These are phyloP conservation scores for Mycena metata DNA, from an alignment of 768 basidiomycete species.

Conservation along the genomic window DNA sequence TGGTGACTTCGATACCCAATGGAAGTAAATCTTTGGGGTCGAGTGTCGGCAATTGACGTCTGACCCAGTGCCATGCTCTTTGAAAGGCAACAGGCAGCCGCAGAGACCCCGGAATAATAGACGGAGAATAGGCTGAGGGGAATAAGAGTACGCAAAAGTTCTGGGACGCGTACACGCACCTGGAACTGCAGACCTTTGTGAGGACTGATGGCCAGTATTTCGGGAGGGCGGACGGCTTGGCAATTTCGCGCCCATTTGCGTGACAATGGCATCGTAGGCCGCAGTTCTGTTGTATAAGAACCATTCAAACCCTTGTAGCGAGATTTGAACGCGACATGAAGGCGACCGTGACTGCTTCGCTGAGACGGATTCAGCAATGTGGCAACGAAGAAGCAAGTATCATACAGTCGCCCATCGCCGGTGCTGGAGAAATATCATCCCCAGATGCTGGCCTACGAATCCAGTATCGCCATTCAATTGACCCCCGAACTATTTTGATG, in stretches of 20 bases:
- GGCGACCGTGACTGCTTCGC: slow-evolving; percentile 56
- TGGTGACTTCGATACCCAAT: slow-evolving; percentile 81
- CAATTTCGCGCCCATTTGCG: slow-evolving; percentile 71
- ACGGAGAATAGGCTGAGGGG: slow-evolving; percentile 48
- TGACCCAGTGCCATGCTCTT: slow-evolving; percentile 64
- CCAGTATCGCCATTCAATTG: slow-evolving; percentile 97
- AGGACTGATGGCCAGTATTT: slow-evolving; percentile 54
- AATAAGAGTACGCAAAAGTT: slow-evolving; percentile 2
- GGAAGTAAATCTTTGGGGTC: slow-evolving; percentile 91
- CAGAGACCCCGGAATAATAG: slow-evolving; percentile 45
- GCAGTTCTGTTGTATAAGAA: slow-evolving; percentile 92
- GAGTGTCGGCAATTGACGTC: slow-evolving; percentile 74
- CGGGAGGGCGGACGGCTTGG: slow-evolving; percentile 52
- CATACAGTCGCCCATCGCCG: slow-evolving; percentile 70
- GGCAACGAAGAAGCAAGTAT: slow-evolving; percentile 18
- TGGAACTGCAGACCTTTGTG: slow-evolving; percentile 56
- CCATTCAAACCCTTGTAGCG: slow-evolving; percentile 91
- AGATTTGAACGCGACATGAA: slow-evolving; percentile 86
- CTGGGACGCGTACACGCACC: slow-evolving; percentile 45
- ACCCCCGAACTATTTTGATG: slow-evolving; percentile 84
- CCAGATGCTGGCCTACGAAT: slow-evolving; percentile 83
- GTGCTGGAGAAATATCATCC: slow-evolving; percentile 68
- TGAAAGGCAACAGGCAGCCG: slow-evolving; percentile 55
- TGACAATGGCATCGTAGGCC: slow-evolving; percentile 88
- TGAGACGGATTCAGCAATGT: slow-evolving; percentile 37